Evolutionary conservation across 75 land plant species (phyloP).

Genomic region (Adiantum capillusveneris): DNA sequence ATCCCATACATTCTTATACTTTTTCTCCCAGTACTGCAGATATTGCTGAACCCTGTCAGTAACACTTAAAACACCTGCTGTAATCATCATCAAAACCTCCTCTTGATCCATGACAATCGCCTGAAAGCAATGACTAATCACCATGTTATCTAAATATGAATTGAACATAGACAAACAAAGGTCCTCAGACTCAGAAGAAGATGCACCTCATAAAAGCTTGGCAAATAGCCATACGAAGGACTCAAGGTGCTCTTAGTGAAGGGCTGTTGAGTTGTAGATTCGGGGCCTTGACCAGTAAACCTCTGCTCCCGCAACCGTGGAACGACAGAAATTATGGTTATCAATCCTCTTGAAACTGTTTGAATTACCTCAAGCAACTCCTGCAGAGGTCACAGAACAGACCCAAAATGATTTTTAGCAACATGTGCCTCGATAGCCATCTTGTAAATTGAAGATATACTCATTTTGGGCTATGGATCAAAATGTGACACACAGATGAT

Average conservation of each 20-base stretch:
- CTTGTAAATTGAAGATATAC: too few relatives aligned
- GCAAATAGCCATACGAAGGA: slow-evolving; percentile 8
- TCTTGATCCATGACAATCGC: slow-evolving; percentile 24
- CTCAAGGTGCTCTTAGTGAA: neutral
- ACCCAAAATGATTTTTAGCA: too few relatives aligned
- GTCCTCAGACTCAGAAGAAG: neutral
- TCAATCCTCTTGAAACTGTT: slow-evolving; percentile 18
- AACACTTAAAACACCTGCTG: slow-evolving; percentile 13
- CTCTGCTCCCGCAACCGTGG: slow-evolving; percentile 16
- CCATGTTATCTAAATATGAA: neutral
- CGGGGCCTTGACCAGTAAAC: neutral
- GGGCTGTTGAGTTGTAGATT: neutral
- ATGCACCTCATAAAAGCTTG: slow-evolving; percentile 23
- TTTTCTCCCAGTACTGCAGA: slow-evolving; percentile 24
- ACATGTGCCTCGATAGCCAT: too few relatives aligned
- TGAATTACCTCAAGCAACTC: slow-evolving; percentile 24
- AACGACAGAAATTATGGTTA: slow-evolving; percentile 23
- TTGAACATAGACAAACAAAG: neutral
- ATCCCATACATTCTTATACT: slow-evolving; percentile 27
- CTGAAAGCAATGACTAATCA: slow-evolving; percentile 5
- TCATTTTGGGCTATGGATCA: too few relatives aligned
- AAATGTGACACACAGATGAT: too few relatives aligned
- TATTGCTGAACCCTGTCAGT: slow-evolving; percentile 24
- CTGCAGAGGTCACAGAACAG: too few relatives aligned
- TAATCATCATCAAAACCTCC: slow-evolving; percentile 17